These are phyloP conservation scores for Laburnicola sp. DNA, from an alignment of 2,329 filamentous ascomycete species.

Conservation along the genomic window DNA sequence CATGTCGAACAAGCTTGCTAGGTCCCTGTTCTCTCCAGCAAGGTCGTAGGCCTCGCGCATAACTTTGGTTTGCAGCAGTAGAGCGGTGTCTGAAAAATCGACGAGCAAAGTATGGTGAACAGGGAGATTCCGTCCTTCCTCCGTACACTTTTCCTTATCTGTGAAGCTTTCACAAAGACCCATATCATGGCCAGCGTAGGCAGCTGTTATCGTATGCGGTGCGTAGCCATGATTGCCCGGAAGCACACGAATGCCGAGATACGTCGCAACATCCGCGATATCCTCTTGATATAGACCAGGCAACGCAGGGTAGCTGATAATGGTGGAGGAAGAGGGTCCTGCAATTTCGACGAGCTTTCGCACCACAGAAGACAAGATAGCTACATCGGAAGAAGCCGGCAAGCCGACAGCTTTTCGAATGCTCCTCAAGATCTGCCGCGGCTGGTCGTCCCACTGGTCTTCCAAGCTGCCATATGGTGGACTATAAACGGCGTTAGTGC, in stretches of 20 bases:
- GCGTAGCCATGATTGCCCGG: constrained; percentile 4
- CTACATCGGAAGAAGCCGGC: constrained; percentile 14
- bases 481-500: not conserved
- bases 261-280: constrained; percentile 7
- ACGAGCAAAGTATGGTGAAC: constrained; percentile 8
- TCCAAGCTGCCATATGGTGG: constrained; percentile 12
- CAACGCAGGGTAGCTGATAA: constrained; percentile 12
- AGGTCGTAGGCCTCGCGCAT: constrained; percentile 13
- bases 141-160: constrained; percentile 6
- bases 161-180: constrained; percentile 10
- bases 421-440: constrained; percentile 9
- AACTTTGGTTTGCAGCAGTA: constrained; percentile 7
- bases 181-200: constrained; percentile 14
- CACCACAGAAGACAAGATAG: constrained; percentile 2
- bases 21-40: not conserved
- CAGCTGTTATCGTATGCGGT: constrained; percentile 8
- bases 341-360: constrained; percentile 4
- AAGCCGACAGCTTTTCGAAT: constrained; percentile 3
- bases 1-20: not conserved
- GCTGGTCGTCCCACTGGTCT: constrained; percentile 12
- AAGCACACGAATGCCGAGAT: constrained; percentile 9
- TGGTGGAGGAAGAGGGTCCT: not conserved
- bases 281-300: constrained; percentile 12
- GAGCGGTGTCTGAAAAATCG: constrained; percentile 9
- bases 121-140: constrained; percentile 7